These are phyloP conservation scores for Phytophthora niederhauseri DNA, from an alignment of 352 stramenopile species.

Conservation along the genomic window DNA sequence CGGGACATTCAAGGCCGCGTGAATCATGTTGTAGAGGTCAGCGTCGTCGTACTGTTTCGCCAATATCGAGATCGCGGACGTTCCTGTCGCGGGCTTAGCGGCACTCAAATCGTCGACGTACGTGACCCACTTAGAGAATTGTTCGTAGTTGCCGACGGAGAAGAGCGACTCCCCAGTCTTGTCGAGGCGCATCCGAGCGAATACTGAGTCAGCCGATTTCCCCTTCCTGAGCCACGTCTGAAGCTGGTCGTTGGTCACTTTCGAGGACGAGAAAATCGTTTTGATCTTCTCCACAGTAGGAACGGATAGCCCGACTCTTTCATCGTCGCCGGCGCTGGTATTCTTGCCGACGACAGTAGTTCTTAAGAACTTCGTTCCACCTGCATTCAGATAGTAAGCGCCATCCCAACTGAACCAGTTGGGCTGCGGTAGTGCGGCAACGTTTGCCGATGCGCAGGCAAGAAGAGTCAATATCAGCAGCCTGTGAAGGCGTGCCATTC, in stretches of 20 bases:
- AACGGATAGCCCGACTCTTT: background rate
- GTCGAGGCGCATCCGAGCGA: background rate
- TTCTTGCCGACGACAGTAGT: too few species aligned
- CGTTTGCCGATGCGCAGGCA: too few species aligned
- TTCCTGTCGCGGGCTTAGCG: background rate
- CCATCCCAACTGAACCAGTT: too few species aligned
- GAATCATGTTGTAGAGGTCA: conserved; percentile 2
- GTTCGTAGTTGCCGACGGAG: too few species aligned
- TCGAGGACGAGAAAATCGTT: background rate
- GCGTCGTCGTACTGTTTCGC: background rate
- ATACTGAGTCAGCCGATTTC: background rate
- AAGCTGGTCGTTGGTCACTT: background rate
- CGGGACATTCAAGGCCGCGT: background rate
- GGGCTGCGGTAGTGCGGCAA: too few species aligned
- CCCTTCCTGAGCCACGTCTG: background rate
- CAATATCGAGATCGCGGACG: background rate
- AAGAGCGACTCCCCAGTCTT: background rate
- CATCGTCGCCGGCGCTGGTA: background rate
- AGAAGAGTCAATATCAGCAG: too few species aligned
- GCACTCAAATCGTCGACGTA: conserved; percentile 8
- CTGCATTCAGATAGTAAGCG: too few species aligned
- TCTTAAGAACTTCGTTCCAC: too few species aligned
- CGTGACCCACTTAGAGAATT: background rate
- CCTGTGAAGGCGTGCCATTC: too few species aligned
- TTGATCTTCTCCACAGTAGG: background rate